Evolutionary conservation across 2,329 filamentous ascomycete genomes (phyloP).

Genomic region (Fusarium sp.): DNA sequence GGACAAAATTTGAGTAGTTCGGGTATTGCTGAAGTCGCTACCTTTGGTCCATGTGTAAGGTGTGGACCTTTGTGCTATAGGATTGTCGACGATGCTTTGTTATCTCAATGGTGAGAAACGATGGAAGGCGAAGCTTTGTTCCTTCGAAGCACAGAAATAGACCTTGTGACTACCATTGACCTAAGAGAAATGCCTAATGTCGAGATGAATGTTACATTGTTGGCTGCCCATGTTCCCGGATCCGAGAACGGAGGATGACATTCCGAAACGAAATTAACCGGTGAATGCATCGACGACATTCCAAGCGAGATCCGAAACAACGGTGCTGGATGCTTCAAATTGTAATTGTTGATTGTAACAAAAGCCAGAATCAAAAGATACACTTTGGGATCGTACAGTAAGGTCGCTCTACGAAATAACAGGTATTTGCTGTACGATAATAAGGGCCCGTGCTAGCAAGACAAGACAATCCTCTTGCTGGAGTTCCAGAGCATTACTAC

Average conservation of each 20-base stretch:
- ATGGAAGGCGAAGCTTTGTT: accelerated
- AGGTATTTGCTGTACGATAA: accelerated
- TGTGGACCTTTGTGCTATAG: no score
- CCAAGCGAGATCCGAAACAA: background rate
- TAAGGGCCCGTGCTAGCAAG: background rate
- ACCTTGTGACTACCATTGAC: background rate
- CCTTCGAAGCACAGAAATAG: accelerated
- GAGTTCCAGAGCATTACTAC: background rate
- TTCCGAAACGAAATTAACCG: background rate
- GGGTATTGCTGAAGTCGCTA: no score
- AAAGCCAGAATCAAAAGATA: accelerated
- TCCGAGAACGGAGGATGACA: background rate
- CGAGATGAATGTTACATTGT: background rate
- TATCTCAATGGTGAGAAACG: background rate
- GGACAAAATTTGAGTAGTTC: no score
- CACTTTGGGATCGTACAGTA: accelerated
- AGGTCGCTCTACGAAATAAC: accelerated
- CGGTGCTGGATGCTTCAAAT: accelerated
- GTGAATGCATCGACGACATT: background rate
- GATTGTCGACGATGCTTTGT: no score
- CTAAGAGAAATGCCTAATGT: background rate
- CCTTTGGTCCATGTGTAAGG: no score
- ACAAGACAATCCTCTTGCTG: no score
- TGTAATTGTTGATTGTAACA: accelerated
- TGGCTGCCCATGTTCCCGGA: background rate